These are phyloP conservation scores for Pyrenophora graminea DNA, from an alignment of 2,329 filamentous ascomycete genomes.

Conservation along the genomic window DNA sequence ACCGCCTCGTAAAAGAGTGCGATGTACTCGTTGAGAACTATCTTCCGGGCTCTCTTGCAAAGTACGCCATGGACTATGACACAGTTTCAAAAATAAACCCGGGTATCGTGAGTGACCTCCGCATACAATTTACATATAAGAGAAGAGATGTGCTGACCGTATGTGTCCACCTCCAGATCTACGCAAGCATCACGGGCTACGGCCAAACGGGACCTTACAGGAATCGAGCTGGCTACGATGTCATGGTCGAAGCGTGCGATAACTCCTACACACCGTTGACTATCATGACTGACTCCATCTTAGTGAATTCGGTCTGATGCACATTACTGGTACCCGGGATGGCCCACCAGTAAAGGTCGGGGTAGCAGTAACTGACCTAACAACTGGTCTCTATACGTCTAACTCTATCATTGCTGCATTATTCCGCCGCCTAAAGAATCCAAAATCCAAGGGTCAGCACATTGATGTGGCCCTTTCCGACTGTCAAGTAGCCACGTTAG, in stretches of 20 bases:
- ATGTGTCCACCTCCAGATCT: conserved; percentile 57
- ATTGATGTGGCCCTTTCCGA: conserved; percentile 91
- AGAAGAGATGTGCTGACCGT: too few species aligned
- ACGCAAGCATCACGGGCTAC: conserved; percentile 96
- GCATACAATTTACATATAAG: too few species aligned
- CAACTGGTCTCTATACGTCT: conserved; percentile 90
- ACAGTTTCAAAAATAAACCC: conserved; percentile 82
- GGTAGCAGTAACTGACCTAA: conserved; percentile 94
- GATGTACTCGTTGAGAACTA: conserved; percentile 98
- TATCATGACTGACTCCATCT: conserved; percentile 13
- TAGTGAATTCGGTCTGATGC: conserved; percentile 92
- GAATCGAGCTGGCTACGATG: conserved; percentile 89
- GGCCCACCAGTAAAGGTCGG: conserved; percentile 96
- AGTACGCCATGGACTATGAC: conserved; percentile 88
- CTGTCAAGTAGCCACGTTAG: conserved; percentile 89
- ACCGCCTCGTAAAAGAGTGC: conserved; percentile 79
- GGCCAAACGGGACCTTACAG: conserved; percentile 93
- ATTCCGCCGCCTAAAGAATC: conserved; percentile 70
- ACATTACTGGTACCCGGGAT: conserved; percentile 88
- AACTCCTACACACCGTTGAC: not conserved
- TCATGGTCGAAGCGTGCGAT: conserved; percentile 87
- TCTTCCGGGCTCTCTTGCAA: conserved; percentile 83
- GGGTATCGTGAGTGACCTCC: conserved; percentile 51
- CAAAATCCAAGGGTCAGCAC: conserved; percentile 77
- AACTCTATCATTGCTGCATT: conserved; percentile 96